Base-by-base conservation (phyloP, 179 eudicot species). In the Nepenthes alata region DNA sequence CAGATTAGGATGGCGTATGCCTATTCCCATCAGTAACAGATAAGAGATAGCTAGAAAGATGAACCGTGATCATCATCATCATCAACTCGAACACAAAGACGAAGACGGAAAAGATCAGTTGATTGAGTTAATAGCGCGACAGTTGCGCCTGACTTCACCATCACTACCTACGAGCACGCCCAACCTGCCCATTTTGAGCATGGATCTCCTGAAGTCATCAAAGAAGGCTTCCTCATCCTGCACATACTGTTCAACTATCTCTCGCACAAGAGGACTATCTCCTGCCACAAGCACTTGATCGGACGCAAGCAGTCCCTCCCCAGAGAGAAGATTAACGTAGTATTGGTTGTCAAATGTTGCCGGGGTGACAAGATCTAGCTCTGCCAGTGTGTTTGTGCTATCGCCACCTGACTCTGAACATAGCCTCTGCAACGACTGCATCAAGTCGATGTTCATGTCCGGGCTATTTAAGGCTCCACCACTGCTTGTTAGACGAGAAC, bases 291-390 rank as follows among this genome's bases (percentile, higher is more conserved):
- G 78, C 12, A 57, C 87, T 72, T 89, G 97, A 70, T 89, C 97
- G 0, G 95, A 89, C 0, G 66, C 60, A 2, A 89, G 82, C 70
- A 89, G 56, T 8, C 95, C 97, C 64, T 89, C 84, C 3, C 89
- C 88, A 0, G 91, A 79, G 47, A 87, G 61, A 10, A 89, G 79
- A 73, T 89, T 89, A 38, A 83, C 73, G 58, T 77, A 87, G 78
- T 89, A 89, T 58, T 83, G 91, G 68, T 85, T 89, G 54, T 89
- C 95, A 7, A 89, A 89, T 10, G 78, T 81, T 0, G 84, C 55
- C 0, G 97, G 91, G 0, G 95, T 84, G 41, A 63, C 76, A 2
- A 81, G 72, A 58, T 89, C 95, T 4, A 89, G 76, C 38, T 84
- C 78, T 1, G 87, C 95, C 55, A 89, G 36, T 3, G 77, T 6